Base-by-base conservation (phyloP, 2,329 filamentous ascomycete species). In the Neocatenulostroma microsporum region DNA sequence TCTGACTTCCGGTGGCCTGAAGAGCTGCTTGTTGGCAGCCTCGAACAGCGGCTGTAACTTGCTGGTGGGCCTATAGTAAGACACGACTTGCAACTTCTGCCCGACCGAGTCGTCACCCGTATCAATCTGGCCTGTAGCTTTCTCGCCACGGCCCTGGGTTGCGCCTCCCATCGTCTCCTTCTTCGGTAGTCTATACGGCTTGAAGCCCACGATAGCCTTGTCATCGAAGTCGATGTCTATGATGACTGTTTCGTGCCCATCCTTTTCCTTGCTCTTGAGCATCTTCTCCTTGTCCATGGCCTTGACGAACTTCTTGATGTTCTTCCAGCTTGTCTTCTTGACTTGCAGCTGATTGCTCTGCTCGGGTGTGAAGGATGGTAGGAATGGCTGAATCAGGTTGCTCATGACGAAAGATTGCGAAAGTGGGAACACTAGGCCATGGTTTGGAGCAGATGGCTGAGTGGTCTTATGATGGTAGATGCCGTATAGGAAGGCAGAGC, bases 251-350 rank as follows among this genome's bases (percentile, higher is more conserved):
- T 82, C 78, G 23, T 77, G 72, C 4, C 76, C 75, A 43, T 72
- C 74, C 23, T 74, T 69, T 33, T 82, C 78, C 53, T 82, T 82
- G 30, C 69, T 70, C 50, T 78, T 80, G 47, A 80, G 57, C n/a
- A 82, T 62, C 13, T 66, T 56, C 32, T 74, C 63, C 26, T 82
- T 82, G 56, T 82, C 78, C 8, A 83, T 63, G 36, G 73, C 65
- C 49, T 82, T 82, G 58, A 82, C 72, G 54, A 82, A 82, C 47
- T 80, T 82, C 52, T 76, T 78, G 41, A 78, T 70, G 42, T 74
- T 82, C 60, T 82, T 82, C 74, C 75, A 82, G 43, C 73, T 78
- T 3, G 77, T 78, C 60, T 82, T 82, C 53, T 82, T 82, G 57
- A 82, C 79, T 46, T 78, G 74, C 35, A 78, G 70, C 41, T 67